phyloP scores from a whole-genome alignment of 495 filamentous ascomycete genomes.

The Aspergillus coremiiformis region DNA sequence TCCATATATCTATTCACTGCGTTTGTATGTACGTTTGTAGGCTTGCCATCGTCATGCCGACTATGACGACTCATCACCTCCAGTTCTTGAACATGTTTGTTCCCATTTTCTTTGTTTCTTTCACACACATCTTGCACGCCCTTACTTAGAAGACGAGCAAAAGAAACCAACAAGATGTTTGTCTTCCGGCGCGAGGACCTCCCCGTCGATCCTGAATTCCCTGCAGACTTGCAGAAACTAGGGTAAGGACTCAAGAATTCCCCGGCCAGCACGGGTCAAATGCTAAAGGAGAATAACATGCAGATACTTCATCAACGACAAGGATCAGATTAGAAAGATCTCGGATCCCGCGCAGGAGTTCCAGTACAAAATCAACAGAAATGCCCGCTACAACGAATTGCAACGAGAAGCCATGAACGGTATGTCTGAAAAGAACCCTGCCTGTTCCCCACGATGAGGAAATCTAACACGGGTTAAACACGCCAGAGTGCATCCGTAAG shows the following conservation, averaged over 20 bases:
- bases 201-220: conserved; percentile 61
- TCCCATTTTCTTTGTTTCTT: conserved; percentile 2
- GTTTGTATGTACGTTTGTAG: no score
- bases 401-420: conserved; percentile 65
- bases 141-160: no score
- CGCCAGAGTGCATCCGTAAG: conserved; percentile 52
- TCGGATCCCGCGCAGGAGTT: conserved; percentile 59
- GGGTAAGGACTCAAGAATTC: conserved; percentile 46
- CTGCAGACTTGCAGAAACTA: conserved; percentile 53
- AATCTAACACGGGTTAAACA: neutral
- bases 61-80: no score
- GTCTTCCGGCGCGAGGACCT: conserved; percentile 54
- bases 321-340: conserved; percentile 64
- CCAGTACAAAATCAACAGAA: conserved; percentile 62
- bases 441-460: no score
- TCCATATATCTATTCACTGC: no score
- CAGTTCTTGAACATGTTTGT: no score
- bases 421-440: no score
- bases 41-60: no score
- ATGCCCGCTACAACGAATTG: conserved; percentile 62
- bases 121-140: neutral
- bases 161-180: conserved; percentile 50
- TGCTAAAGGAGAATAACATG: neutral
- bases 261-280: neutral
- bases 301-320: conserved; percentile 64